phyloP scores from a whole-genome alignment of 2,329 filamentous ascomycete genomes.

The Neurospora sp. region DNA sequence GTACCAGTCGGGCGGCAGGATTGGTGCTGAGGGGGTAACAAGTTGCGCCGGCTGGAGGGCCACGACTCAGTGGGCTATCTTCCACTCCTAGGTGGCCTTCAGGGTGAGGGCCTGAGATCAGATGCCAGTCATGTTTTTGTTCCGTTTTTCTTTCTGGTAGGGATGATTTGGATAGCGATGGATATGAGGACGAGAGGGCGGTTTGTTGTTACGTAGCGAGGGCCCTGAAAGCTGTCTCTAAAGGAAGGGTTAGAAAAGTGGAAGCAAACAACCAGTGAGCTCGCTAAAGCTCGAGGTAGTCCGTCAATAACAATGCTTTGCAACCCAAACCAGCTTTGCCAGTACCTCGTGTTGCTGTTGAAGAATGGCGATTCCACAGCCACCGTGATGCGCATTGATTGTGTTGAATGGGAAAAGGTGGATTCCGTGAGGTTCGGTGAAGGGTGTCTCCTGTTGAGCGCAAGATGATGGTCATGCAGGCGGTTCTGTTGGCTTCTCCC shows the following conservation, averaged over 20 bases:
- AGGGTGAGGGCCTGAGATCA: background rate
- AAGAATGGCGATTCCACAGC: background rate
- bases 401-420: no score
- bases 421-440: no score
- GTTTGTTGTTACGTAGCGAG: background rate
- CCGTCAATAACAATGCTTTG: background rate
- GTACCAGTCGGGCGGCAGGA: background rate
- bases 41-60: background rate
- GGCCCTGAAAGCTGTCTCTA: background rate
- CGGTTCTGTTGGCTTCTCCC: no score
- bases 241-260: background rate
- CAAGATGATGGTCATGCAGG: no score
- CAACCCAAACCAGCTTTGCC: background rate
- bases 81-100: background rate
- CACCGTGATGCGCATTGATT: background rate
- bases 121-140: background rate
- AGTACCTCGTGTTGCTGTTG: background rate
- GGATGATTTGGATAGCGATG: background rate
- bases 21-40: background rate
- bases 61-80: background rate
- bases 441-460: no score
- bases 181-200: background rate
- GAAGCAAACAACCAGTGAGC: background rate
- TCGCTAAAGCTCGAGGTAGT: background rate
- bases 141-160: background rate